A percentile compares a stretch with the other conserved stretches of the same genome.
These are phyloP conservation scores for Candida awuae DNA, from an alignment of 805 yeast species.

Conservation along the genomic window DNA sequence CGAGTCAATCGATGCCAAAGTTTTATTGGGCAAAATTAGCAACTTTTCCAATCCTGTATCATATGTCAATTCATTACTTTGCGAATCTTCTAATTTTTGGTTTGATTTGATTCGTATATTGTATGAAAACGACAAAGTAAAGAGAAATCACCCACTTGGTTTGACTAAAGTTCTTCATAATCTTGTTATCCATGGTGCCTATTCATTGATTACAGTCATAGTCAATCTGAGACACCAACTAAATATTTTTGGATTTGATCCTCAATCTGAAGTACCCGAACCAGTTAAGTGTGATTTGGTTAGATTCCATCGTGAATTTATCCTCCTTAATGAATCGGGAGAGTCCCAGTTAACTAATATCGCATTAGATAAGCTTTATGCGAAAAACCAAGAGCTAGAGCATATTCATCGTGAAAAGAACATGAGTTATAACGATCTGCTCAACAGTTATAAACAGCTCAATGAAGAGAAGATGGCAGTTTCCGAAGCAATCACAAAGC, in stretches of 20 bases:
- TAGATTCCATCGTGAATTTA: slow-evolving; percentile 10
- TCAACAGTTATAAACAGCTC: slow-evolving; percentile 27
- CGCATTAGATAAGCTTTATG: slow-evolving; percentile 4
- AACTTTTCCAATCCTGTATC: slow-evolving; percentile 11
- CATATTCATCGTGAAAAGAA: slow-evolving; percentile 9
- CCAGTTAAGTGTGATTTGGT: slow-evolving; percentile 4
- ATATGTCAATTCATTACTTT: slow-evolving; percentile 10
- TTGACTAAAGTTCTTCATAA: slow-evolving; percentile 15
- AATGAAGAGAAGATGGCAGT: slow-evolving; percentile 28
- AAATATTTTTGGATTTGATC: not conserved
- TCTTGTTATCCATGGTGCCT: slow-evolving; percentile 20
- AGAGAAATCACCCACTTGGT: slow-evolving; percentile 1
- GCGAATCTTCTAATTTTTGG: slow-evolving; percentile 19
- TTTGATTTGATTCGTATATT: slow-evolving; percentile 10
- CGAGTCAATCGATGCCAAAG: slow-evolving; percentile 15
- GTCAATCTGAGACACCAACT: slow-evolving; percentile 6
- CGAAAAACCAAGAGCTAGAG: slow-evolving; percentile 4
- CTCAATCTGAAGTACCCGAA: not conserved
- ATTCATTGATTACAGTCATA: slow-evolving; percentile 18
- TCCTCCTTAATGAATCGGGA: slow-evolving; percentile 5
- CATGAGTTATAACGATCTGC: slow-evolving; percentile 21
- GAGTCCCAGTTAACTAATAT: not conserved
- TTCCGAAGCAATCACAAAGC: slow-evolving; percentile 17
- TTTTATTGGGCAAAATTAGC: slow-evolving; percentile 12
- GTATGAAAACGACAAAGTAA: slow-evolving; percentile 1